phyloP scores from a whole-genome alignment of 257 asterid species.

The Euphrasia confusa region DNA sequence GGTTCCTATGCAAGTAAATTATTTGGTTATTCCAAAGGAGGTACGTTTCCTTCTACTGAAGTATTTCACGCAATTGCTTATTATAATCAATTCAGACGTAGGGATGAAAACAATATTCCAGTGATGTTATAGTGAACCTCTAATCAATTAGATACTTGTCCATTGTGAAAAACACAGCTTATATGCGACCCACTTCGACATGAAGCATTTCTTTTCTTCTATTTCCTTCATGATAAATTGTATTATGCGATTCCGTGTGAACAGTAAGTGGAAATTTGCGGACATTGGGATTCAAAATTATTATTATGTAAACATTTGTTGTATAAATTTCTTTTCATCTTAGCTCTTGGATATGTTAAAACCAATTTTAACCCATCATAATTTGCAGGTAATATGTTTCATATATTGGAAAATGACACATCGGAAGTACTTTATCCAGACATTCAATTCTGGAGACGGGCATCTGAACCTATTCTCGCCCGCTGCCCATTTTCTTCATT shows the following conservation, averaged over 20 bases:
- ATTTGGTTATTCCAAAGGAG: slow-evolving; percentile 35
- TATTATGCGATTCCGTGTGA: too few relatives aligned
- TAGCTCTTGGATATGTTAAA: background rate
- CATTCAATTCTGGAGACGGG: slow-evolving; percentile 69
- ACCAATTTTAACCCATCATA: slow-evolving; percentile 15
- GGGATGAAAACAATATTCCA: background rate
- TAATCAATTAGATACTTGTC: too few relatives aligned
- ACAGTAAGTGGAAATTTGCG: too few relatives aligned
- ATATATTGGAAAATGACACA: slow-evolving; percentile 54
- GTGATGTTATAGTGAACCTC: background rate
- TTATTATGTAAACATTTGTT: too few relatives aligned
- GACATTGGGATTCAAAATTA: too few relatives aligned
- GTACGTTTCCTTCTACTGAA: slow-evolving; percentile 31
- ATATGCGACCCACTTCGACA: too few relatives aligned
- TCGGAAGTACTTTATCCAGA: slow-evolving; percentile 55
- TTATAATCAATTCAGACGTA: background rate
- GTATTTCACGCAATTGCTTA: background rate
- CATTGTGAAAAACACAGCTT: too few relatives aligned
- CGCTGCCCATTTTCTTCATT: slow-evolving; percentile 83
- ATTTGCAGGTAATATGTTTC: slow-evolving; percentile 62
- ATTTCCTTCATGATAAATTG: too few relatives aligned
- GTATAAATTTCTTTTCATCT: too few relatives aligned
- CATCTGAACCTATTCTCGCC: slow-evolving; percentile 73
- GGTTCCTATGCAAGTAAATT: slow-evolving; percentile 32
- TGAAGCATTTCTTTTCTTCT: too few relatives aligned